Evolutionary conservation across 768 basidiomycete species (phyloP).

Genomic region (Suillus cothurnatus): DNA sequence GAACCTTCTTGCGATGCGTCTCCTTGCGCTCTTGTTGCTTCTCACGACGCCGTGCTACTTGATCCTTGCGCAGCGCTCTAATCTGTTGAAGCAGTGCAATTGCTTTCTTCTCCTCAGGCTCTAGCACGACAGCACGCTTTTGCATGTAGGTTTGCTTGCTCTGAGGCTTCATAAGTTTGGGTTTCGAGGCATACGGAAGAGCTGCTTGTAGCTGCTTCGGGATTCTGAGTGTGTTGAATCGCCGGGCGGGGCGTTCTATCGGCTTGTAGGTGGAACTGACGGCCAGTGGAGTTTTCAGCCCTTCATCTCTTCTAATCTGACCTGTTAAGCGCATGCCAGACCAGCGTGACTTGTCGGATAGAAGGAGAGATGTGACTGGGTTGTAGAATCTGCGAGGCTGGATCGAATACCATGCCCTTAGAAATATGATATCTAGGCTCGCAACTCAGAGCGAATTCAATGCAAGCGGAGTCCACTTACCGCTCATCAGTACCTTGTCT

Average conservation of each 20-base stretch:
- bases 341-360: conserved; percentile 85
- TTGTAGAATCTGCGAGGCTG: conserved; percentile 96
- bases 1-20: conserved; percentile 69
- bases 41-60: conserved; percentile 73
- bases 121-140: conserved; percentile 92
- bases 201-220: conserved; percentile 89
- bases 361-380: conserved; percentile 88
- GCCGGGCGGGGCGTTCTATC: conserved; percentile 75
- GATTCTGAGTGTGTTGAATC: conserved; percentile 89
- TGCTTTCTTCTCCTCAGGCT: conserved; percentile 94
- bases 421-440: conserved; percentile 84
- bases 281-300: conserved; percentile 76
- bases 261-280: conserved; percentile 89
- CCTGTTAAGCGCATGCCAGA: conserved; percentile 95
- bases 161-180: conserved; percentile 79
- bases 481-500: conserved; percentile 95
- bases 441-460: background rate
- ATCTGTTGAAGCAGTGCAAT: conserved; percentile 93
- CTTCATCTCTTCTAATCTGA: conserved; percentile 85
- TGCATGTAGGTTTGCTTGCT: conserved; percentile 82
- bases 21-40: conserved; percentile 84
- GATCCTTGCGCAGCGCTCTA: conserved; percentile 87
- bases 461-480: conserved; percentile 46
- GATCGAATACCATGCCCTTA: conserved; percentile 96
- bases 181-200: conserved; percentile 92